A percentile compares a stretch with the other conserved stretches of the same genome.
Conservation (phyloP, 257 asterid genomes). For the Nicotiana attenuata region DNA sequence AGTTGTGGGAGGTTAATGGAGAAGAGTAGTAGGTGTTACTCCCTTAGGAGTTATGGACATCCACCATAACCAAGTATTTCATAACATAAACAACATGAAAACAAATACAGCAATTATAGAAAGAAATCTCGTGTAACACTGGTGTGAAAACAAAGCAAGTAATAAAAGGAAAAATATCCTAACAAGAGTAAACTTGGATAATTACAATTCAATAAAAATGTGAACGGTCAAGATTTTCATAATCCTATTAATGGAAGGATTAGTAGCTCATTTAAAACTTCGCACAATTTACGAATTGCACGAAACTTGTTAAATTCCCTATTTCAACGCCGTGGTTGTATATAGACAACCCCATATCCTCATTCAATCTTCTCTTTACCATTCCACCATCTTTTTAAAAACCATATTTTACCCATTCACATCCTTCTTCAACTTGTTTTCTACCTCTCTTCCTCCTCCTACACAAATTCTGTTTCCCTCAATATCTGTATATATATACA, state of each 20-base stretch:
- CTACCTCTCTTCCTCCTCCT: neutral
- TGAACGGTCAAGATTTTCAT: neutral
- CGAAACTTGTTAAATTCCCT: neutral
- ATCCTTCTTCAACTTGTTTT: neutral
- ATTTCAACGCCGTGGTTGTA: neutral
- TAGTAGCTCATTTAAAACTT: neutral
- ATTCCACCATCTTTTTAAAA: neutral
- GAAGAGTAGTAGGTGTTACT: no score
- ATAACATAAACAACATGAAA: no score
- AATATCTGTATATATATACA: neutral
- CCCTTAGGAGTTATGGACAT: no score
- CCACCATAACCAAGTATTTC: no score
- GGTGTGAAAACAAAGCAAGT: no score
- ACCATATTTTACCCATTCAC: neutral
- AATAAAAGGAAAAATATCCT: neutral
- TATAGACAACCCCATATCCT: neutral
- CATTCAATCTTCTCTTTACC: constrained; percentile 3
- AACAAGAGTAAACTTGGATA: neutral
- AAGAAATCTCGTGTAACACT: no score
- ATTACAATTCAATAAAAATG: neutral
- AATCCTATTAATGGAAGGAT: neutral
- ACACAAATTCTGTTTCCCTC: neutral
- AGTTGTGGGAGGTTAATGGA: no score
- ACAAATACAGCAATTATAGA: no score
- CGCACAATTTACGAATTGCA: constrained; percentile 2